Evolutionary conservation across 176 grass and related monocot species (phyloP).

Genomic region (Metroxylon sagu): DNA sequence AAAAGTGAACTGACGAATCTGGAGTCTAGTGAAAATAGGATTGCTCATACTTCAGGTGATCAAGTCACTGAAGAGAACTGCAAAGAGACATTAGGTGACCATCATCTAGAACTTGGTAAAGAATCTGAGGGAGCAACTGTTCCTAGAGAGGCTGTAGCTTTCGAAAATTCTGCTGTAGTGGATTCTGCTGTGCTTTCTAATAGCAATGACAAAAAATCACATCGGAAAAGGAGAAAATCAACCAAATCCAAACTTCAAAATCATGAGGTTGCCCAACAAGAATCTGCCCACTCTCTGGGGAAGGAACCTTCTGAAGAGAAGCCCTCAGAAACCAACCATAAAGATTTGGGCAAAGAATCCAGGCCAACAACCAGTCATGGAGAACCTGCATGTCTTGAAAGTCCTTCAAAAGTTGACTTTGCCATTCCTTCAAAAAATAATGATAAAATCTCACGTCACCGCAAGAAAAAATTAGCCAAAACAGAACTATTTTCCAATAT

Average conservation of each 20-base stretch:
- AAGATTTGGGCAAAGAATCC: constrained; percentile 6
- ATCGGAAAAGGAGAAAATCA: constrained; percentile 30
- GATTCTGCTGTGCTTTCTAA: constrained; percentile 5
- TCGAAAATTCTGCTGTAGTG: constrained; percentile 17
- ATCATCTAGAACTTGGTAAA: constrained; percentile 5
- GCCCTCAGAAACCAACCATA: neutral
- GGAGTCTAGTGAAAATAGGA: constrained; percentile 1
- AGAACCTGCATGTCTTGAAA: neutral
- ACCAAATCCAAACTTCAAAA: constrained; percentile 27
- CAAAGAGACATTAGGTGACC: constrained; percentile 11
- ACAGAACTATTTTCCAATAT: neutral
- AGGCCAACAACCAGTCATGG: neutral
- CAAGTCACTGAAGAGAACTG: constrained; percentile 17
- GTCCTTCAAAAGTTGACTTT: neutral
- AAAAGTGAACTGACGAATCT: constrained; percentile 13
- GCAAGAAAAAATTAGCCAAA: constrained; percentile 7
- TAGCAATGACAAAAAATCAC: constrained; percentile 13
- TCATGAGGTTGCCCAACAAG: constrained; percentile 10
- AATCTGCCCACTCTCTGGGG: neutral
- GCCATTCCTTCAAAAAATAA: neutral
- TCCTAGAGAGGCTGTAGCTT: constrained; percentile 7
- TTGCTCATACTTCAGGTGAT: constrained; percentile 13
- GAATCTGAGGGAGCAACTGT: constrained; percentile 20
- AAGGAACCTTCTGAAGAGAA: neutral
- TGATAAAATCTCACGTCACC: neutral